A percentile compares a stretch with the other conserved stretches of the same genome.
These are phyloP conservation scores for Chaetomiaceae sp. DNA, from an alignment of 2,329 filamentous ascomycete genomes.

Conservation along the genomic window DNA sequence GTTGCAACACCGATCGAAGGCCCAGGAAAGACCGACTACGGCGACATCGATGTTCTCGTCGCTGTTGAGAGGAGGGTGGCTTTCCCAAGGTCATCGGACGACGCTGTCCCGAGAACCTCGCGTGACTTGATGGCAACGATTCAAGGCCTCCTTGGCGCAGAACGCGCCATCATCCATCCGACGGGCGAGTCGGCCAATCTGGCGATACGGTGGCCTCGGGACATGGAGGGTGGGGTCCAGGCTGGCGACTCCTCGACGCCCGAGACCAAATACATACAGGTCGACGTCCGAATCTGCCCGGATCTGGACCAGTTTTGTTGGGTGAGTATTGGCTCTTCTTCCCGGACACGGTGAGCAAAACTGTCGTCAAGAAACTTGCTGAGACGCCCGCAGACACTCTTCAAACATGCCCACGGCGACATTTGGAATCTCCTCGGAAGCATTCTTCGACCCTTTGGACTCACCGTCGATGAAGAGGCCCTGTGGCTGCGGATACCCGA, in stretches of 20 bases:
- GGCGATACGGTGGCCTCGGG: constrained; percentile 50
- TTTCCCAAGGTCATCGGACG: constrained; percentile 5
- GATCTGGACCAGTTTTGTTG: constrained; percentile 46
- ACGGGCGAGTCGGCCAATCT: constrained; percentile 34
- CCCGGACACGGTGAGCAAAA: too few species aligned
- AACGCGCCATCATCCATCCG: constrained; percentile 29
- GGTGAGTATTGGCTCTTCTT: constrained; percentile 30
- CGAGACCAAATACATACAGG: constrained; percentile 49
- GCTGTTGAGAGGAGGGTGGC: constrained; percentile 24
- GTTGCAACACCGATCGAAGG: constrained; percentile 61
- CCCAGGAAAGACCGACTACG: constrained; percentile 60
- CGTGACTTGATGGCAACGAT: constrained; percentile 28
- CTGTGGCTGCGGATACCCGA: constrained; percentile 62
- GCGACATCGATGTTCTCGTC: constrained; percentile 69
- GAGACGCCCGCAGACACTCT: constrained; percentile 33
- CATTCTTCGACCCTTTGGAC: constrained; percentile 56
- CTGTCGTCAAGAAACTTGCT: too few species aligned
- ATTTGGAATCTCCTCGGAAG: constrained; percentile 59
- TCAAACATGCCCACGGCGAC: constrained; percentile 68
- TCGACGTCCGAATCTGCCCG: constrained; percentile 58
- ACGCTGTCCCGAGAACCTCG: neutral
- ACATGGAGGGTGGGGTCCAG: constrained; percentile 4
- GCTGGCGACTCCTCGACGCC: neutral
- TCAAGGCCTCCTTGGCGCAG: constrained; percentile 40
- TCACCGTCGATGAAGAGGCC: constrained; percentile 58